A percentile compares a stretch with the other conserved stretches of the same genome.
These are phyloP conservation scores for Picea abies DNA, from an alignment of 83 land plant genomes.

Conservation along the genomic window DNA sequence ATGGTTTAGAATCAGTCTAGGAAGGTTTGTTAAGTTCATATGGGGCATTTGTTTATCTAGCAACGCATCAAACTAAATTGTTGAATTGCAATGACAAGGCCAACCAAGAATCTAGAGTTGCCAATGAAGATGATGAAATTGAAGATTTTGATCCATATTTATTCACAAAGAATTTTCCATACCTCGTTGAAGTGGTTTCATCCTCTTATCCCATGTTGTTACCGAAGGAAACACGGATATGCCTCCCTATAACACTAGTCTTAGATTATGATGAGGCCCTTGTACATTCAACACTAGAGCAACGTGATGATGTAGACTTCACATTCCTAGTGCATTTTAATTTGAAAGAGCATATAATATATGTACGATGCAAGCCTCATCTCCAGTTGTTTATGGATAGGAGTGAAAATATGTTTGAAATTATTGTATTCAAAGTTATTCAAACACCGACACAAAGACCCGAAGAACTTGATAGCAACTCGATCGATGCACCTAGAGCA, in stretches of 20 bases:
- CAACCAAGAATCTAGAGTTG: constrained; percentile 45
- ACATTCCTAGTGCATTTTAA: constrained; percentile 76
- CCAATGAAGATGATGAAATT: constrained; percentile 55
- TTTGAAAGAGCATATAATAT: constrained; percentile 63
- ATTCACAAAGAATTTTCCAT: constrained; percentile 50
- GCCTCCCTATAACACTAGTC: constrained; percentile 42
- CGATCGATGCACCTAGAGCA: too few species aligned
- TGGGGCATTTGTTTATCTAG: constrained; percentile 46
- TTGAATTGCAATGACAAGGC: constrained; percentile 41
- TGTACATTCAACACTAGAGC: too few species aligned
- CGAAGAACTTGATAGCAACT: too few species aligned
- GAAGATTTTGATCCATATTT: too few species aligned
- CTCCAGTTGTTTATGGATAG: constrained; percentile 78
- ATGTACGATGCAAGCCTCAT: constrained; percentile 82
- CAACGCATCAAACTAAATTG: constrained; percentile 44
- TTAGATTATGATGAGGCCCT: too few species aligned
- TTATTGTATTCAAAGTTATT: constrained; percentile 84
- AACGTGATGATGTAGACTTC: constrained; percentile 77
- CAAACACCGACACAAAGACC: constrained; percentile 35
- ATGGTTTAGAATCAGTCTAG: constrained; percentile 26
- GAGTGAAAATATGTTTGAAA: constrained; percentile 70
- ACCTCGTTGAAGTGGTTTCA: constrained; percentile 74
- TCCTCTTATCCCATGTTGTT: constrained; percentile 66
- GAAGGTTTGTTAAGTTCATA: constrained; percentile 41
- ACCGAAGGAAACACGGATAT: constrained; percentile 83